phyloP scores from a whole-genome alignment of 305 asterid genomes.

The Fraxinus platypoda region DNA sequence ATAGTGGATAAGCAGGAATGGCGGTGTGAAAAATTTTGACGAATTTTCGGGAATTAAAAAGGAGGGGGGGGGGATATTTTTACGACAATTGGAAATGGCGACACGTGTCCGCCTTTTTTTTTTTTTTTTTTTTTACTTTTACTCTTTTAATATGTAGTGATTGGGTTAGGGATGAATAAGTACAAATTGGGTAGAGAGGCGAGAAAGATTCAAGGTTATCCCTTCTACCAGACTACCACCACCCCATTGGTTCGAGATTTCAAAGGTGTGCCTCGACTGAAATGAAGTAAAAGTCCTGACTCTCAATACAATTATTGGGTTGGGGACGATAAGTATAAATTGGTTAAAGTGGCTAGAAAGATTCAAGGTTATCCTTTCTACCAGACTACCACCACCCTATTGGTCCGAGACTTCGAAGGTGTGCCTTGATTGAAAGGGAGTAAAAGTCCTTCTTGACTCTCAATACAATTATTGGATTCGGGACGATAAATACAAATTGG shows the following conservation, averaged over 20 bases:
- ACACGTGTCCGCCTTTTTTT: no score
- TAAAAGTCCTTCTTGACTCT: background rate
- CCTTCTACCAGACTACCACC: no score
- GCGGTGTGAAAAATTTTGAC: no score
- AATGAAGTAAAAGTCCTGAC: background rate
- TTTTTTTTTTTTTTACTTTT: no score
- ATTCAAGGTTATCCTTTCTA: background rate
- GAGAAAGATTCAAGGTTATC: no score
- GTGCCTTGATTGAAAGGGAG: background rate
- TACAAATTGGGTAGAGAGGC: no score
- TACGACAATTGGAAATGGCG: no score
- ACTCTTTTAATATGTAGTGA: background rate
- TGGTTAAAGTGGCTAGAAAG: background rate
- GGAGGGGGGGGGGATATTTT: no score
- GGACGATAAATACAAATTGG: background rate
- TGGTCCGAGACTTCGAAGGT: background rate
- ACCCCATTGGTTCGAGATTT: no score
- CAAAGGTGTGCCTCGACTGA: background rate
- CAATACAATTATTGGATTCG: background rate
- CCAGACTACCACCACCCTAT: background rate
- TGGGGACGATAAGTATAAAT: background rate
- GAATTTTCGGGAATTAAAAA: no score
- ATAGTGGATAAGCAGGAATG: no score
- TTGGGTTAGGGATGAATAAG: no score
- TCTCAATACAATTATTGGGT: background rate